These are phyloP conservation scores for Jatropha podagrica DNA, from an alignment of 441 rosid genomes.

Conservation along the genomic window DNA sequence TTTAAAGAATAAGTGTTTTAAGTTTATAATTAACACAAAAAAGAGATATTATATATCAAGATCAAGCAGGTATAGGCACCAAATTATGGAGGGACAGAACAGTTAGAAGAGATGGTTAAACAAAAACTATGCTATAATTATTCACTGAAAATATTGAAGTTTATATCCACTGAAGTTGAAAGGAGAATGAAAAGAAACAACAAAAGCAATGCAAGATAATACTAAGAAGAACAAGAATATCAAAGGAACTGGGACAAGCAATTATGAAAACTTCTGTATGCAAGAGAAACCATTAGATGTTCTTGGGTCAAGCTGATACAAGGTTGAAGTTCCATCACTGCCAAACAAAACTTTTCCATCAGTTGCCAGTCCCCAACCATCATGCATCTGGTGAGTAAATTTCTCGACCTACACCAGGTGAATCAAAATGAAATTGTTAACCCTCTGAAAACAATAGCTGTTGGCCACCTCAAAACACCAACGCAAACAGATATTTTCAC, in stretches of 20 bases:
- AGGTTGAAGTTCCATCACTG: slow-evolving; percentile 83
- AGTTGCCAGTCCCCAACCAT: slow-evolving; percentile 97
- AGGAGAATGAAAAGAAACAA: neutral
- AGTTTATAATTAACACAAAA: neutral
- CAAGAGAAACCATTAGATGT: slow-evolving; percentile 61
- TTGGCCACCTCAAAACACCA: slow-evolving; percentile 13
- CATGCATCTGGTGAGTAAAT: slow-evolving; percentile 82
- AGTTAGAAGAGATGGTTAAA: neutral
- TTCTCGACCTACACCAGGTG: slow-evolving; percentile 48
- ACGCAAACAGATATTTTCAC: neutral
- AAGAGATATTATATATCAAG: neutral
- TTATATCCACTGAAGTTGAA: neutral
- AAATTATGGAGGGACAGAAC: neutral
- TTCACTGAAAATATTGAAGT: neutral
- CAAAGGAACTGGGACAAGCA: slow-evolving; percentile 4
- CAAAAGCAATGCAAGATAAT: neutral
- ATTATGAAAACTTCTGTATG: slow-evolving; percentile 8
- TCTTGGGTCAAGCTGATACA: slow-evolving; percentile 71
- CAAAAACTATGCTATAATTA: neutral
- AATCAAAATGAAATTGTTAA: slow-evolving; percentile 2
- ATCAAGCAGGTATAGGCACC: slow-evolving; percentile 1
- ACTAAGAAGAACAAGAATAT: neutral
- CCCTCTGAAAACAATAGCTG: slow-evolving; percentile 3
- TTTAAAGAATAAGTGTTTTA: neutral
- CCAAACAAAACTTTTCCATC: slow-evolving; percentile 86